Base-by-base conservation (phyloP, 2,329 filamentous ascomycete species). In the Teratosphaeria viscida region DNA sequence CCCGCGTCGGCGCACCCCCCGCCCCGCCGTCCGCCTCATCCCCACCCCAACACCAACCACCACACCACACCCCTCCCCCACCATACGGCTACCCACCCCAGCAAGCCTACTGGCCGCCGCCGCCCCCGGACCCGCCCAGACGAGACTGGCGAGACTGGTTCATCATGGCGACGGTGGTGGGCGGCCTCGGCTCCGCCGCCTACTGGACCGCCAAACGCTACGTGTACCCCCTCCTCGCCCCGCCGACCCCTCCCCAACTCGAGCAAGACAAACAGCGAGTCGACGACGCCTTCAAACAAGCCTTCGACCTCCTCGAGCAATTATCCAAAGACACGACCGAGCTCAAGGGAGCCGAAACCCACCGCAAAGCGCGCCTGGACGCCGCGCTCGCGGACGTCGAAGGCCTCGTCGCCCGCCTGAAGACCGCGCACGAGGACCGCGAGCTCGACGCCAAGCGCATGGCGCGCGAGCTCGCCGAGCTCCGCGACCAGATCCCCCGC, bases 101-200 rank as follows among this genome's bases (percentile, higher is more conserved):
- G 63, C 62, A 61, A 54, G 81, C 78, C 66, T 83, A 78, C 68
- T 81, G 79, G 78, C 73, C 72, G 62, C 77, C 81, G 65, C 81
- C 80, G 7, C 78, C 82, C 3, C 81, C 81, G 1, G 79, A 82
- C 59, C 76, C 85, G 2, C 91, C 91, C 2, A 86, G 85, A 71
- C 82, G 94, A 70, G 94, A 99, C 76, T 99, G 94, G 94, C 84
- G 95, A 62, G 94, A 99, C 72, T 97, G 91, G 89, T 99, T 99
- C 76, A 97, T 99, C 75, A 96, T 97, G 90, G 94, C 94, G 7
- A 99, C 94, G 0, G 89, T 97, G 12, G 87, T 95, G 63, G 88
- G 91, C 60, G 90, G 92, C 55, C 86, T 96, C 23, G 83, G 90
- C 47, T 97, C 96, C 70, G 92, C 92, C 0, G 76, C 96, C 26